A percentile compares a stretch with the other conserved stretches of the same genome.
Evolutionary conservation across 371 early-diverging fungal genomes (phyloP).

Genomic region (Catenaria anguillulae): DNA sequence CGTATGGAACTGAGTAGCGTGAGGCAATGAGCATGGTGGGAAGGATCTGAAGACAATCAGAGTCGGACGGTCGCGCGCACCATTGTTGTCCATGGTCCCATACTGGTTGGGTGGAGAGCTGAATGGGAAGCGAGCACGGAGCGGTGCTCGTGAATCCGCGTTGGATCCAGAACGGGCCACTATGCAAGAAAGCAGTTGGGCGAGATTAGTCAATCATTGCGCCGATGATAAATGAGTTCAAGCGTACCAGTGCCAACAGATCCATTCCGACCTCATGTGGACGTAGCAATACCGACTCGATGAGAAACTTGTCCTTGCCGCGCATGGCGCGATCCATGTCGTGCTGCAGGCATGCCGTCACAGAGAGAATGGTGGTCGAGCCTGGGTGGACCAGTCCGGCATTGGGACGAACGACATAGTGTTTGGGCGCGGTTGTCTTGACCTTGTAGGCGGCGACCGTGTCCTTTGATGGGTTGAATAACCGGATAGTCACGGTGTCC

Average conservation of each 20-base stretch:
- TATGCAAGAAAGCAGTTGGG: too few relatives aligned
- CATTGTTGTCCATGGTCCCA: too few relatives aligned
- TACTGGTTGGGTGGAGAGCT: too few relatives aligned
- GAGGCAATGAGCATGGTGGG: too few relatives aligned
- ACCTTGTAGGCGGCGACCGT: conserved; percentile 13
- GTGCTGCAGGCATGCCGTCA: conserved; percentile 6
- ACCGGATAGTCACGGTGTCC: background rate
- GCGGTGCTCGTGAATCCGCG: background rate
- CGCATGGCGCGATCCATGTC: conserved; percentile 4
- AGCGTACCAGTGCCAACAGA: background rate
- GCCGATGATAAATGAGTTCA: background rate
- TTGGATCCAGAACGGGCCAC: background rate
- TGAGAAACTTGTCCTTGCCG: conserved; percentile 11
- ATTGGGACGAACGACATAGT: conserved; percentile 21
- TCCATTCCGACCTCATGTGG: background rate
- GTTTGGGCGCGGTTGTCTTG: conserved; percentile 19
- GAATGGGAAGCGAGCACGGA: background rate
- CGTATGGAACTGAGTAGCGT: too few relatives aligned
- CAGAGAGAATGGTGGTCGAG: background rate
- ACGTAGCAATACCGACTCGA: conserved; percentile 1
- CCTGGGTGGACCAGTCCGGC: conserved; percentile 14
- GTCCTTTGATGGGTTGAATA: background rate
- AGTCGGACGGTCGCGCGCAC: too few relatives aligned
- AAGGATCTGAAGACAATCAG: too few relatives aligned
- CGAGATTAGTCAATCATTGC: too few relatives aligned